Percentiles rank a stretch among this genome's conserved stretches.
These are phyloP conservation scores for Jasminum sambac DNA, from an alignment of 257 asterid genomes.

Conservation along the genomic window DNA sequence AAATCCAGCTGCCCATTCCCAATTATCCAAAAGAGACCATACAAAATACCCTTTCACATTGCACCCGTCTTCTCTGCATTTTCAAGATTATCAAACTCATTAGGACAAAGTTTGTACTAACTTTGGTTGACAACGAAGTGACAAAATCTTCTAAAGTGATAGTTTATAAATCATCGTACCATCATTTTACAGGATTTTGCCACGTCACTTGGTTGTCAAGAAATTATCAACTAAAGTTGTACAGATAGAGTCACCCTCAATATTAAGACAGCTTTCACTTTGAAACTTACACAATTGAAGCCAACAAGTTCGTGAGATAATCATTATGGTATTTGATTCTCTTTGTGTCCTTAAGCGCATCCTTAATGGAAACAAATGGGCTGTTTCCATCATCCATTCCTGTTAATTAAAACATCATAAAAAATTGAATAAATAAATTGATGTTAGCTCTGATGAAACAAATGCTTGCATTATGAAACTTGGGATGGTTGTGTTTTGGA, in stretches of 20 bases:
- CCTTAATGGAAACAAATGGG: slow-evolving; percentile 35
- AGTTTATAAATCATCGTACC: too few relatives aligned
- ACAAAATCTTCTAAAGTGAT: too few relatives aligned
- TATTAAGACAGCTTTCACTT: neutral
- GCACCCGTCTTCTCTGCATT: slow-evolving; percentile 83
- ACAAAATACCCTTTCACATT: slow-evolving; percentile 81
- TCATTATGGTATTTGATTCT: slow-evolving; percentile 76
- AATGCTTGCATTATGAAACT: neutral
- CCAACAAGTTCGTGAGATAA: slow-evolving; percentile 58
- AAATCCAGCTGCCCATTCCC: slow-evolving; percentile 93
- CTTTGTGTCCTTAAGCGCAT: slow-evolving; percentile 65
- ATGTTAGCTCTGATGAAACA: neutral
- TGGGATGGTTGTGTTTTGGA: neutral
- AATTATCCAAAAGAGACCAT: slow-evolving; percentile 89
- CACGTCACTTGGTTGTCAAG: too few relatives aligned
- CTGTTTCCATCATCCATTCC: slow-evolving; percentile 88
- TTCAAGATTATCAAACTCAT: neutral
- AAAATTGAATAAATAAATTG: neutral
- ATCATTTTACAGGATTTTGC: too few relatives aligned
- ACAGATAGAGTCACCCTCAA: neutral
- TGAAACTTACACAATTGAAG: slow-evolving; percentile 66
- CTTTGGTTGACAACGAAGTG: too few relatives aligned
- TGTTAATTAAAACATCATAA: slow-evolving; percentile 10
- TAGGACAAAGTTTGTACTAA: neutral
- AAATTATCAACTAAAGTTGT: too few relatives aligned